Evolutionary conservation across 2,329 filamentous ascomycete genomes (phyloP).

Genomic region (Penicillium freii): DNA sequence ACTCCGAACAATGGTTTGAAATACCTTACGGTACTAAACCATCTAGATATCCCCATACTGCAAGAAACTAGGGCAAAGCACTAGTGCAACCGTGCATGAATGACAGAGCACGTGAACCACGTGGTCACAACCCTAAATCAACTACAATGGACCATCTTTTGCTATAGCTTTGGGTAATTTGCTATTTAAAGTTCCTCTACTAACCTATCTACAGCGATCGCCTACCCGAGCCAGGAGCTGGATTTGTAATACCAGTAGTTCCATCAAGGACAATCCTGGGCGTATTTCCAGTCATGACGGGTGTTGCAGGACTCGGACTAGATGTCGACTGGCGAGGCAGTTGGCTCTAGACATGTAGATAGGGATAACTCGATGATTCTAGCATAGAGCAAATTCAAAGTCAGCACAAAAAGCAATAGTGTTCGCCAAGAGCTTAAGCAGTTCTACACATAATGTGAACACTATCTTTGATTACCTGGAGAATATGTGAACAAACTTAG

Average conservation of each 20-base stretch:
- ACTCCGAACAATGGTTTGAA: neutral
- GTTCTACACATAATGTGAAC: neutral
- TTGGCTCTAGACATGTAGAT: constrained; percentile 19
- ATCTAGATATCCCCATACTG: neutral
- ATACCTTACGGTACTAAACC: neutral
- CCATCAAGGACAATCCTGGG: constrained; percentile 26
- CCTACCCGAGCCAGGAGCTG: neutral
- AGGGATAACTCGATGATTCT: constrained; percentile 22
- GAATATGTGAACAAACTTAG: neutral
- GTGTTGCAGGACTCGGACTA: constrained; percentile 22
- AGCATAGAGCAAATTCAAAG: neutral
- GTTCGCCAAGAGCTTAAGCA: neutral
- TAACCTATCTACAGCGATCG: too few species aligned
- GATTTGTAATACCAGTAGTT: constrained; percentile 19
- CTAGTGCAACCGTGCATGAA: neutral
- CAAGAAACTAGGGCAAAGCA: neutral
- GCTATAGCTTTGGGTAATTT: too few species aligned
- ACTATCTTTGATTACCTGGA: neutral
- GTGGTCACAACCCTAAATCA: neutral
- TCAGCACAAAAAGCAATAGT: neutral
- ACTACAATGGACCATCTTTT: neutral
- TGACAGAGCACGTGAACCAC: neutral
- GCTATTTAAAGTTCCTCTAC: neutral
- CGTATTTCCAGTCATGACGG: constrained; percentile 21
- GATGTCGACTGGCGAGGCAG: constrained; percentile 20